phyloP scores from a whole-genome alignment of 805 yeast species.

The Candida andamanensis region DNA sequence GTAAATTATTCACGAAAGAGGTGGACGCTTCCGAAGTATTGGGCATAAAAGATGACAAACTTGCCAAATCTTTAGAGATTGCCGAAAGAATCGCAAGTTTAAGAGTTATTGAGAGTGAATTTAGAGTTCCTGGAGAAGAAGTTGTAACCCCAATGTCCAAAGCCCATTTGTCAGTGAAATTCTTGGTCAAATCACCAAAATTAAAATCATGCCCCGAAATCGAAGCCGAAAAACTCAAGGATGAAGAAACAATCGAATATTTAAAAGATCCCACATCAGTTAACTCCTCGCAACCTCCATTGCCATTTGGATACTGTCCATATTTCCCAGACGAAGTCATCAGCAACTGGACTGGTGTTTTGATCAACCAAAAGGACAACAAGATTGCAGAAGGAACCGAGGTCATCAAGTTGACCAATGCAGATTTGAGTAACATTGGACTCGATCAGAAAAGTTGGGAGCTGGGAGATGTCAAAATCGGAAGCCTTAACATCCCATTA shows the following conservation, averaged over 20 bases:
- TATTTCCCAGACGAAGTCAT: conserved; percentile 58
- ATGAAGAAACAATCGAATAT: conserved; percentile 64
- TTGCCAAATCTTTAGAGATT: conserved; percentile 46
- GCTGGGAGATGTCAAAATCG: conserved; percentile 46
- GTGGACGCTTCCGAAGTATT: conserved; percentile 48
- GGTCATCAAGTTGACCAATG: conserved; percentile 48
- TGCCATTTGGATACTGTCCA: conserved; percentile 69
- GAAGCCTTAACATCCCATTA: conserved; percentile 72
- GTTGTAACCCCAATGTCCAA: conserved; percentile 64
- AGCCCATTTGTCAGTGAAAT: conserved; percentile 71
- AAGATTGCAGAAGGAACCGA: conserved; percentile 62
- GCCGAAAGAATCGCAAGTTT: conserved; percentile 67
- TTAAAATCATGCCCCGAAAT: conserved; percentile 54
- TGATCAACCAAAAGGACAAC: conserved; percentile 71
- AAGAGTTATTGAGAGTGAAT: conserved; percentile 63
- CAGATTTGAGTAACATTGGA: conserved; percentile 51
- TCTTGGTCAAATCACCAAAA: conserved; percentile 66
- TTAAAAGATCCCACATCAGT: conserved; percentile 67
- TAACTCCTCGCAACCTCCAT: conserved; percentile 60
- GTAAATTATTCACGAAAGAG: conserved; percentile 59
- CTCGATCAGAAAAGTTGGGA: conserved; percentile 50
- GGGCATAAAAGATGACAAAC: conserved; percentile 47
- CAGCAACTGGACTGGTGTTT: conserved; percentile 60
- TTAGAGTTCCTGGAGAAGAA: conserved; percentile 83
- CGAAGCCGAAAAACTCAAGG: conserved; percentile 39